phyloP scores from a whole-genome alignment of 192 early-diverging fungal genomes.

The Radiomyces spectabilis region DNA sequence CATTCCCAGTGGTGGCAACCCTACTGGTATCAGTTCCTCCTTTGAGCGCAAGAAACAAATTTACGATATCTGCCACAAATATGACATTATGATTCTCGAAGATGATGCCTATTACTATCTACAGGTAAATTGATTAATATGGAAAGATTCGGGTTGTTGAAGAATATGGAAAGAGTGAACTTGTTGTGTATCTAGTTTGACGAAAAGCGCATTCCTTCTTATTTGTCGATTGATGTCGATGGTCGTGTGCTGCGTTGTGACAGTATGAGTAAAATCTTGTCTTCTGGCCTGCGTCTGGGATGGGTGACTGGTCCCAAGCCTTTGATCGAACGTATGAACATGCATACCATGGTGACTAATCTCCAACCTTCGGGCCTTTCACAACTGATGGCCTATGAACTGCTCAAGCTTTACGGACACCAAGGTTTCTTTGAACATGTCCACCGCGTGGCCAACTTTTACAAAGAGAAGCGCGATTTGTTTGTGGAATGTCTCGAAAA shows the following conservation, averaged over 20 bases:
- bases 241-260: slow-evolving; percentile 88
- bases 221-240: slow-evolving; percentile 85
- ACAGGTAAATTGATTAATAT: slow-evolving; percentile 43
- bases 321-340: slow-evolving; percentile 72
- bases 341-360: slow-evolving; percentile 64
- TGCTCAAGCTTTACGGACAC: slow-evolving; percentile 74
- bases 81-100: slow-evolving; percentile 83
- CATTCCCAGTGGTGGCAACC: slow-evolving; percentile 86
- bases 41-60: slow-evolving; percentile 70
- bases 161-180: neutral
- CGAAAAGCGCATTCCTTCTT: slow-evolving; percentile 44
- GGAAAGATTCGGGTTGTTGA: neutral
- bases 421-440: slow-evolving; percentile 74
- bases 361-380: slow-evolving; percentile 80
- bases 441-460: slow-evolving; percentile 64
- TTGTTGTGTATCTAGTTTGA: slow-evolving; percentile 8
- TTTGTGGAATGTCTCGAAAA: slow-evolving; percentile 60
- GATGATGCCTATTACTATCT: slow-evolving; percentile 97
- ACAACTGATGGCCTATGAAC: slow-evolving; percentile 65
- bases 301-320: slow-evolving; percentile 64
- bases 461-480: slow-evolving; percentile 57
- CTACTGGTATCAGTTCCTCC: slow-evolving; percentile 77
- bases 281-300: slow-evolving; percentile 80
- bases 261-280: slow-evolving; percentile 88
- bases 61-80: slow-evolving; percentile 67